These are phyloP conservation scores for Sclerotinia borealis DNA, from an alignment of 2,329 filamentous ascomycete genomes.

Conservation along the genomic window DNA sequence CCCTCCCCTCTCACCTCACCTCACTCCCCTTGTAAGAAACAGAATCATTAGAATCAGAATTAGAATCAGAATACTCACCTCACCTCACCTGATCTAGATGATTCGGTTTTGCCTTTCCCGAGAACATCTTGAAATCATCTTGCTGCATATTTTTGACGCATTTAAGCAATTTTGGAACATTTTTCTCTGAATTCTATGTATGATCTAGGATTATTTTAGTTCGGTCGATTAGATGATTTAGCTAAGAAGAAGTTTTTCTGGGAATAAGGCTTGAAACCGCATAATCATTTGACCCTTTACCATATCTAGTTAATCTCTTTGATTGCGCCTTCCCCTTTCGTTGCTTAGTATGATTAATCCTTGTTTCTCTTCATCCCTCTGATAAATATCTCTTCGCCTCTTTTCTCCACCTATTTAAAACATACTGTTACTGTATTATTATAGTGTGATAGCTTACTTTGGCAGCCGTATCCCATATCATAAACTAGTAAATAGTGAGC, in stretches of 20 bases:
- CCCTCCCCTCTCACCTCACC: too few species aligned
- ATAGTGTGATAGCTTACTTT: constrained; percentile 8
- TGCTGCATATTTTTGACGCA: not conserved
- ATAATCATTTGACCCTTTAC: constrained; percentile 6
- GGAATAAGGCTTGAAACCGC: not conserved
- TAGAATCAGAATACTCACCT: not conserved
- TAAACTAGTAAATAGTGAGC: not conserved
- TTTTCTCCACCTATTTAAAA: constrained; percentile 9
- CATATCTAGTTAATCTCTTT: not conserved
- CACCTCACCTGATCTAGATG: not conserved
- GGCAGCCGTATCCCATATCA: not conserved
- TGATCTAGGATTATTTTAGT: not conserved
- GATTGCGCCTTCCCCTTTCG: not conserved
- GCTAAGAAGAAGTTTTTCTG: not conserved
- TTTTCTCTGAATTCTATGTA: not conserved
- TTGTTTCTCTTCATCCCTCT: not conserved
- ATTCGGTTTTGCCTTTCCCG: not conserved
- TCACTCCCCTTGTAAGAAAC: not conserved
- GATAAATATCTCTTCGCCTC: not conserved
- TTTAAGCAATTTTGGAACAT: not conserved
- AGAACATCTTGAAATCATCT: constrained; percentile 9
- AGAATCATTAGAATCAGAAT: not conserved
- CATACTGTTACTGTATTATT: too few species aligned
- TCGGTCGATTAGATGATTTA: not conserved
- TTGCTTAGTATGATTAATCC: not conserved